phyloP scores from a whole-genome alignment of 176 grass and related monocot genomes.

The Hyparrhenia diplandra region DNA sequence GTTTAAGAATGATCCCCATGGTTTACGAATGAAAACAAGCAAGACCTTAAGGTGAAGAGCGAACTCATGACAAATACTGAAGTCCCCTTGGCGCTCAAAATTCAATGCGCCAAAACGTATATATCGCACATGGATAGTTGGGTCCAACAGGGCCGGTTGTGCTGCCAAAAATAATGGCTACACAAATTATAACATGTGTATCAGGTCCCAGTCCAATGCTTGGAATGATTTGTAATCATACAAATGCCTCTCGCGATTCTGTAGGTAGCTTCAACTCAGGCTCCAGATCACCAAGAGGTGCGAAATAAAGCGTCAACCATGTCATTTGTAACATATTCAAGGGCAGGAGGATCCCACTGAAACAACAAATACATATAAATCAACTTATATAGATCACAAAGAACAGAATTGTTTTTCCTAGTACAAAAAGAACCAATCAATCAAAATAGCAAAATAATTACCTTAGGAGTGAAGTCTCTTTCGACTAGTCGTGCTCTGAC shows the following conservation, averaged over 20 bases:
- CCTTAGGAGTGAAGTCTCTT: slow-evolving; percentile 81
- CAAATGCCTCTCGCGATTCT: slow-evolving; percentile 65
- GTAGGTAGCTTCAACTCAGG: slow-evolving; percentile 83
- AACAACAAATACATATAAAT: slow-evolving; percentile 7
- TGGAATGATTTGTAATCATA: slow-evolving; percentile 28
- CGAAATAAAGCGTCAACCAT: slow-evolving; percentile 80
- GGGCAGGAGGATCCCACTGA: slow-evolving; percentile 94
- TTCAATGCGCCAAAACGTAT: not conserved
- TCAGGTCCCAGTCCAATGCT: not conserved
- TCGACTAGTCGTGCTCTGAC: slow-evolving; percentile 77
- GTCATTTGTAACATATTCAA: slow-evolving; percentile 72
- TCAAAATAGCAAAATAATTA: slow-evolving; percentile 27
- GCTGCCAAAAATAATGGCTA: not conserved
- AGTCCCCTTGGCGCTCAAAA: not conserved
- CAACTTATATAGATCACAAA: not conserved
- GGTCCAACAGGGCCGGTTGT: not conserved
- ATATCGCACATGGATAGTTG: slow-evolving; percentile 23
- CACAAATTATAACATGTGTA: not conserved
- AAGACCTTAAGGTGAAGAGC: too few species aligned
- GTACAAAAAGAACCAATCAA: not conserved
- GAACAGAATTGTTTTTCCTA: not conserved
- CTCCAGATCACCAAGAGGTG: slow-evolving; percentile 72
- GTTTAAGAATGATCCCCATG: too few species aligned
- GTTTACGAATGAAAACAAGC: too few species aligned
- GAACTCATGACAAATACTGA: not conserved